Evolutionary conservation across 768 basidiomycete species (phyloP).

Genomic region (Phylloporus arenicola): DNA sequence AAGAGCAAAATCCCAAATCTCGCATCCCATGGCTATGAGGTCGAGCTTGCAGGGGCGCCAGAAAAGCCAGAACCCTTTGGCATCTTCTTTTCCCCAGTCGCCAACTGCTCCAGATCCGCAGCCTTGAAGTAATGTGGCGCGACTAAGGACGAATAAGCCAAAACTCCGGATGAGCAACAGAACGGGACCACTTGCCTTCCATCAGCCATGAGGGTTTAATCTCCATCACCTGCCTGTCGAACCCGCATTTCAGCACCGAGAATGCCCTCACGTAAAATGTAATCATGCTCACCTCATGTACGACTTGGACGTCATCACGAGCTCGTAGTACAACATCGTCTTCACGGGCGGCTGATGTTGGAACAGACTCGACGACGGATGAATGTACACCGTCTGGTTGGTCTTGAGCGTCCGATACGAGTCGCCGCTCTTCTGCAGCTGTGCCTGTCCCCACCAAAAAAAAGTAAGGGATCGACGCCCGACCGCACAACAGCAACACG

Average conservation of each 20-base stretch:
- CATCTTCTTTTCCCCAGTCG: slow-evolving; percentile 87
- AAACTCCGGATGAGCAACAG: not conserved
- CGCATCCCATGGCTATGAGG: slow-evolving; percentile 2
- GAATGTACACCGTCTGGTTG: slow-evolving; percentile 93
- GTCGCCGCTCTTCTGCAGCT: slow-evolving; percentile 92
- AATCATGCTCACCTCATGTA: slow-evolving; percentile 66
- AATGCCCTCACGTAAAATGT: not conserved
- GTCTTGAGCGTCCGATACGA: slow-evolving; percentile 96
- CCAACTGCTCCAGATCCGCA: slow-evolving; percentile 74
- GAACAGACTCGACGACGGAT: slow-evolving; percentile 93
- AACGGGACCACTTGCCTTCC: slow-evolving; percentile 54
- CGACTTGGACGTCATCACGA: slow-evolving; percentile 96
- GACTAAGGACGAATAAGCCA: slow-evolving; percentile 41
- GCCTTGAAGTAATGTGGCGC: slow-evolving; percentile 96
- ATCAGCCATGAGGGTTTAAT: slow-evolving; percentile 93
- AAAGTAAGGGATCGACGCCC: not conserved
- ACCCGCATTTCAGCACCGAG: not conserved
- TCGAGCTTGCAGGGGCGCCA: slow-evolving; percentile 7
- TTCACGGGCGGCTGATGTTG: slow-evolving; percentile 92
- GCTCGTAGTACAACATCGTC: slow-evolving; percentile 89
- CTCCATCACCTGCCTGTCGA: slow-evolving; percentile 85
- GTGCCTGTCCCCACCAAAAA: slow-evolving; percentile 47
- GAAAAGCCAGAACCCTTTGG: slow-evolving; percentile 60
- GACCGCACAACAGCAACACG: slow-evolving; percentile 21
- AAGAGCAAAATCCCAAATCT: not conserved